These are phyloP conservation scores for Argentina anserina DNA, from an alignment of 306 rosid genomes.

Conservation along the genomic window DNA sequence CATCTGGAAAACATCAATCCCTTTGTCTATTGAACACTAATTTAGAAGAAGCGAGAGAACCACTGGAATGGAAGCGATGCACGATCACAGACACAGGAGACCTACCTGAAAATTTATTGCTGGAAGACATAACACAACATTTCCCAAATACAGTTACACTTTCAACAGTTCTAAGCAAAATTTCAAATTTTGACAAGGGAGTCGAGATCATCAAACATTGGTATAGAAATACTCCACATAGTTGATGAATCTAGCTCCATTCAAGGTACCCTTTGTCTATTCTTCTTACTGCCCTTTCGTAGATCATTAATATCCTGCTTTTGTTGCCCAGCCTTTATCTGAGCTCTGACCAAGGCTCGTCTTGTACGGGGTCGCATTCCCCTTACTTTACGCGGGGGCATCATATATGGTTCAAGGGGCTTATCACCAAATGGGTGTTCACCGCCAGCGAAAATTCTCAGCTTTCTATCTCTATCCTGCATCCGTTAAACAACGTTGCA, in stretches of 20 bases:
- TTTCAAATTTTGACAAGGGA: not conserved
- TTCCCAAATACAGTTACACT: not conserved
- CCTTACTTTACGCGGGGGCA: constrained; percentile 74
- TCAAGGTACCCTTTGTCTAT: constrained; percentile 24
- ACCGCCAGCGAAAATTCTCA: constrained; percentile 68
- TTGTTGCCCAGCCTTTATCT: constrained; percentile 74
- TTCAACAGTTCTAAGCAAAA: not conserved
- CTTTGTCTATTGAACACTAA: not conserved
- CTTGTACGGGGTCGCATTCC: constrained; percentile 84
- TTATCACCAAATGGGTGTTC: constrained; percentile 85
- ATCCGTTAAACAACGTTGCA: constrained; percentile 22
- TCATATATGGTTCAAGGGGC: constrained; percentile 67
- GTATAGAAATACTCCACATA: not conserved
- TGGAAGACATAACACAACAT: not conserved
- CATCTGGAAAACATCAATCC: not conserved
- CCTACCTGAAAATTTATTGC: not conserved
- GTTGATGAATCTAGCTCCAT: not conserved
- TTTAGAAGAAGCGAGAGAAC: not conserved
- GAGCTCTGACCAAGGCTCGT: constrained; percentile 87
- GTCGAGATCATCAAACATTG: not conserved
- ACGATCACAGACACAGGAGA: not conserved
- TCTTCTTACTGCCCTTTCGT: constrained; percentile 46
- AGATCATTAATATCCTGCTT: constrained; percentile 34
- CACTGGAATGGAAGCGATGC: not conserved
- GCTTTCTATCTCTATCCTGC: constrained; percentile 91